phyloP scores from a whole-genome alignment of 225 moss, liverwort and hornwort genomes.

The Asterella californica region DNA sequence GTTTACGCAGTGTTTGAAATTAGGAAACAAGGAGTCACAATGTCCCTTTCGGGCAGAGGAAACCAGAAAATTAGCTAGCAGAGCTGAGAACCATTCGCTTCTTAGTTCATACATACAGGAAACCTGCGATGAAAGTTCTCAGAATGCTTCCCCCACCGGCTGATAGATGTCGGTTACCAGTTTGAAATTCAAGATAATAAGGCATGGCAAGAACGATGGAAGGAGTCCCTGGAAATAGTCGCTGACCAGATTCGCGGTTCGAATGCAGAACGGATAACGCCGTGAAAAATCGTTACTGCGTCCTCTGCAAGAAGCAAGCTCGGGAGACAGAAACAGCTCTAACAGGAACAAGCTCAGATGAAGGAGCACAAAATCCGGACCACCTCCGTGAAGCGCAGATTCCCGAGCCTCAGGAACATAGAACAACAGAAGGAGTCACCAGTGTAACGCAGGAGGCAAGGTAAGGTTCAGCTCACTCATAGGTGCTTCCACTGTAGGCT shows the following conservation, averaged over 20 bases:
- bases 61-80: too few relatives aligned
- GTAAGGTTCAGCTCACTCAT: slow-evolving; percentile 8
- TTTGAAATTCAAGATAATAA: too few relatives aligned
- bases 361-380: slow-evolving; percentile 7
- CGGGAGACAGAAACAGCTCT: slow-evolving; percentile 30
- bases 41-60: too few relatives aligned
- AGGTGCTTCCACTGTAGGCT: neutral
- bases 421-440: neutral
- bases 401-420: slow-evolving; percentile 14
- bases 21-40: too few relatives aligned
- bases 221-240: neutral
- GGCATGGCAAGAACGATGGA: neutral
- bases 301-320: slow-evolving; percentile 46
- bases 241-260: neutral
- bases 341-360: slow-evolving; percentile 12
- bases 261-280: slow-evolving; percentile 50
- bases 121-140: too few relatives aligned
- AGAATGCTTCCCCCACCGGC: too few relatives aligned
- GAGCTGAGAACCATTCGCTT: too few relatives aligned
- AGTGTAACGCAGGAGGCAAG: slow-evolving; percentile 25
- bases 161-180: too few relatives aligned
- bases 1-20: too few relatives aligned
- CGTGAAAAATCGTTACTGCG: slow-evolving; percentile 51
- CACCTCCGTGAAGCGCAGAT: neutral
- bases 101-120: too few relatives aligned